Evolutionary conservation across 2,329 filamentous ascomycete species (phyloP), one percentile per base, ranked within the genome.

Genomic region (Penicillium capsulatum): DNA sequence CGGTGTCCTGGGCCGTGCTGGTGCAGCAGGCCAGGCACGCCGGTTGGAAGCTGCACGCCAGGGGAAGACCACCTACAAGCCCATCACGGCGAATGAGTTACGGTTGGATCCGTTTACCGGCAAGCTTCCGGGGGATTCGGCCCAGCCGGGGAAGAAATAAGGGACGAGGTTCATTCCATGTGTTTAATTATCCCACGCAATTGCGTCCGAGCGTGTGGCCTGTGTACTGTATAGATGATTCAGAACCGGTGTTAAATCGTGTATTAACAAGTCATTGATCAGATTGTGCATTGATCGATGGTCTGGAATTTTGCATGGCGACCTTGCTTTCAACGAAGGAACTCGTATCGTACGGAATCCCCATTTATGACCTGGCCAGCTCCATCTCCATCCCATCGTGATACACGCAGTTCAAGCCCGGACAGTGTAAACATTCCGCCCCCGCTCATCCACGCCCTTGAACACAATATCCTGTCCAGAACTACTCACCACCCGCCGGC

Each of bases 1-100:
- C 3, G 89, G 89, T 37, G 83, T 92, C 1, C 74, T 98, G 26
- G 91, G 90, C 28, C 79, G 84, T 36, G 92, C 92, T 1, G 92
- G 86, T 7, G 73, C 94, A 68, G 73, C 77, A 36, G 92, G 92
- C 26, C 82, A 89, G 59, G 66, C 73, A 54, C 75, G 77, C 44
- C 78, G 91, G 39, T 67, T 85, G 30, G 70, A 72, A 28, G 76
- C 76, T 31, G 86, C 88, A 2, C 58, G 70, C 35, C 57, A 67
- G 13, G 86, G 86, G 17, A 58, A 69, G 4, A 72, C 86, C n/a
- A 74, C 80, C 3, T 94, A 76, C 50, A 34, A 51, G 27, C 57
- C 57, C 20, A 42, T 58, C 17, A 43, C 48, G 3, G 43, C 51
- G 3, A 34, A 51, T 16, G 47, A 58, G 29, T 47, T 58, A 38